Conservation (phyloP, 179 eudicot species). For the Vitellaria paradoxa region DNA sequence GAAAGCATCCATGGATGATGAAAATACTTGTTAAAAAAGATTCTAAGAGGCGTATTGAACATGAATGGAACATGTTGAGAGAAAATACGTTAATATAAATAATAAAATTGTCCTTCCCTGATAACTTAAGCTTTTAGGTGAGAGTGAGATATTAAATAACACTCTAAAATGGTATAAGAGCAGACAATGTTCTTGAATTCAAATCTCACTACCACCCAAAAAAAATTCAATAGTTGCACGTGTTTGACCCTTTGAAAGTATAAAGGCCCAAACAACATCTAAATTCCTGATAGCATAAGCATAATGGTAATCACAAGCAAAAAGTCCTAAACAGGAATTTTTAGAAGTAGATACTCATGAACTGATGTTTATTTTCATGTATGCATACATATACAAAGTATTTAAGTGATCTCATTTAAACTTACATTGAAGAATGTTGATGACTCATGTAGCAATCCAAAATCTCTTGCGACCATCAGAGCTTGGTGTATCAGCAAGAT, state of each 20-base stretch:
- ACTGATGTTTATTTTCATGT: not conserved
- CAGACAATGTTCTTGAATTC: too few relatives aligned
- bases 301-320: not conserved
- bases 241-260: too few relatives aligned
- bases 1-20: not conserved
- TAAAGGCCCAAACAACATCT: too few relatives aligned
- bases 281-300: not conserved
- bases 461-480: slow-evolving; percentile 62
- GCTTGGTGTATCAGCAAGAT: slow-evolving; percentile 71
- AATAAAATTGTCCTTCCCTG: too few relatives aligned
- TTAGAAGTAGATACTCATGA: not conserved
- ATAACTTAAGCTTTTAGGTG: too few relatives aligned
- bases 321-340: not conserved
- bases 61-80: not conserved
- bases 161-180: too few relatives aligned
- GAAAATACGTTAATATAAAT: not conserved
- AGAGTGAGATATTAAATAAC: too few relatives aligned
- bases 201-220: too few relatives aligned
- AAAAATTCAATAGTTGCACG: too few relatives aligned
- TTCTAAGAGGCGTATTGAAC: not conserved
- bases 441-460: slow-evolving; percentile 56
- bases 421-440: slow-evolving; percentile 60
- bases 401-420: not conserved
- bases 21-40: not conserved
- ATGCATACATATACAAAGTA: not conserved